Evolutionary conservation across 148 eudicot species (phyloP), one percentile per base, ranked within the genome.

Genomic region (Fallopia convolvulus): DNA sequence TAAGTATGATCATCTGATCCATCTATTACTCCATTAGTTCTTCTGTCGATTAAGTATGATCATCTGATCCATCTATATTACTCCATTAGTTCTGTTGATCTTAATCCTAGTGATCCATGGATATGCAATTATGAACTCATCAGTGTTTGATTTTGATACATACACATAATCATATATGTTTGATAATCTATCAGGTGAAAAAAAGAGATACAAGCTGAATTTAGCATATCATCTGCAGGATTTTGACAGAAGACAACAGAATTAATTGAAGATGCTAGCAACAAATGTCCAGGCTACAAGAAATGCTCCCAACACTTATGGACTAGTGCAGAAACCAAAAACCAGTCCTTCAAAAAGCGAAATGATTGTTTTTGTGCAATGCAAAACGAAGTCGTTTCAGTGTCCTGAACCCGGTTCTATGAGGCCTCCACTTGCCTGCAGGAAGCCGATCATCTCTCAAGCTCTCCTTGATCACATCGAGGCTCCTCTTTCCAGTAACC

Each of bases 401-500:
- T 65, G 40, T 65, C 70, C 2, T 65, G 70, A 65, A 13, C 7
- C 70, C 41, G 41, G 40, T 12, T 5, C 32, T 2, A 58, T 41
- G 18, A 65, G 65, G 65, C 30, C 8, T 58, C 30, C 65, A 50
- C 56, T 50, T 58, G 39, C 70, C 70, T 20, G 65, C 32, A 61
- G 21, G 44, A 68, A 42, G 23, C 72, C 36, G 72, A 68, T 68
- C 46, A 68, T 3, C 44, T 68, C 72, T 14, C 46, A 68, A 68
- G 72, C 72, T 68, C 41, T 68, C 5, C 15, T 68, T 42, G 44
- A 68, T 68, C 72, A 68, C 6, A 41, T 68, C 10, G 72, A 68
- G 44, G 72, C 72, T 68, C 72, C 72, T 68, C 72, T 68, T 68
- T 68, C 72, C 10, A 68, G 72, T 5, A 42, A 68, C 72, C 39